Evolutionary conservation across 352 stramenopile genomes (phyloP), one percentile per base, ranked within the genome.

Genomic region (Globisporangium ultimum): DNA sequence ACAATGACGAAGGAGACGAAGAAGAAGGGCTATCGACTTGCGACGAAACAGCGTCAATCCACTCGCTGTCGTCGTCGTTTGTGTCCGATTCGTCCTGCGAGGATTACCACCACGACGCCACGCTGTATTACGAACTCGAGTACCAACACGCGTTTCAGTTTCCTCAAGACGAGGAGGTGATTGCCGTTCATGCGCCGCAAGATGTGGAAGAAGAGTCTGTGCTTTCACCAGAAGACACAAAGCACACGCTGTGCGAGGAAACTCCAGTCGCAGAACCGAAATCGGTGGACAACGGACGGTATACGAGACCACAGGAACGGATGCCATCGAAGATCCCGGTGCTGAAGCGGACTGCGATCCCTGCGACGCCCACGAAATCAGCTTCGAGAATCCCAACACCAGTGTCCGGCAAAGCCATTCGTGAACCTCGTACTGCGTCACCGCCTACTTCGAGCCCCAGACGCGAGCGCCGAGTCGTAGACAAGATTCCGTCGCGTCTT

Each of bases 31-130:
- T 56, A 15, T 55, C 53, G 52, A 65, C 59, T 14, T 60, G 53
- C 46, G 59, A 60, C 36, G 59, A 65, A 17, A 65, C 59, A 7
- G 59, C 45, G 52, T 65, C 59, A 22, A 60, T 60, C 36, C 18
- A 46, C 38, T 65, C 59, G 52, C 59, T 60, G 51, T 55, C 52
- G 52, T 60, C 52, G 59, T 65, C 59, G 22, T 60, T 60, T 18
- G 45, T 47, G 45, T 60, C 51, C 3, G 52, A 65, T 32, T 51
- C 17, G 13, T 65, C 59, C 12, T 65, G 34, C 20, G 59, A 65
- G 28, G 59, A 65, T n/a, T 20, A 24, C 34, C 21, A 28, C 10
- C 53, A 45, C 7, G 50, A 64, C 9, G 51, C 58, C 17, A 47
- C 21, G 11, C 12, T 59, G 50, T 64, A 64, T 43, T 64, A 64